Evolutionary conservation across 805 yeast species (phyloP).

Genomic region (Candida pini): DNA sequence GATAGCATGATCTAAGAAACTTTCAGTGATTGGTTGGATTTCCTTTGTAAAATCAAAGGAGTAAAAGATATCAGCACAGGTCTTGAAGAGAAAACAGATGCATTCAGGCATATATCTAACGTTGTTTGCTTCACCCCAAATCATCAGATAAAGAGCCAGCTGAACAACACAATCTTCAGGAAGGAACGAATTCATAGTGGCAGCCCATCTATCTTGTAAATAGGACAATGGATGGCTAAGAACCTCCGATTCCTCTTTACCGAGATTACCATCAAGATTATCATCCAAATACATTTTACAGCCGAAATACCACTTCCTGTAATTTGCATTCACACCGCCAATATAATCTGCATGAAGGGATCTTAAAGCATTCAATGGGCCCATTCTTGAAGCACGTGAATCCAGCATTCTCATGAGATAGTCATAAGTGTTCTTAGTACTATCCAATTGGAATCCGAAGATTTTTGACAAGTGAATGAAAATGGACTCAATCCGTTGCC

Average conservation of each 20-base stretch:
- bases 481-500: conserved; percentile 50
- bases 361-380: conserved; percentile 47
- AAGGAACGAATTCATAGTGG: conserved; percentile 42
- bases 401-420: conserved; percentile 56
- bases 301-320: conserved; percentile 73
- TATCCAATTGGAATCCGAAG: conserved; percentile 69
- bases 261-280: conserved; percentile 32
- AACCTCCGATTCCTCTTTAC: conserved; percentile 20
- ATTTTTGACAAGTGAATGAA: conserved; percentile 46
- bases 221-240: conserved; percentile 31
- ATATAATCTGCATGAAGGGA: conserved; percentile 70
- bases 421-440: conserved; percentile 61
- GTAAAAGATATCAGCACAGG: conserved; percentile 65
- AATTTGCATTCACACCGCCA: conserved; percentile 66
- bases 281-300: conserved; percentile 62
- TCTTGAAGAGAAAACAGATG: conserved; percentile 75
- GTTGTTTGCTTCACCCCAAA: conserved; percentile 92
- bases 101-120: conserved; percentile 87
- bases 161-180: conserved; percentile 57
- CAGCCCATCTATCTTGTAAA: conserved; percentile 46
- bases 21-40: conserved; percentile 25
- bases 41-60: conserved; percentile 37
- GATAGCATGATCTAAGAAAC: conserved; percentile 61
- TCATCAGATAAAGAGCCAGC: conserved; percentile 59
- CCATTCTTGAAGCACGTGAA: conserved; percentile 63